Evolutionary conservation across 2,329 filamentous ascomycete species (phyloP).

Genomic region (Talaromyces piceae): DNA sequence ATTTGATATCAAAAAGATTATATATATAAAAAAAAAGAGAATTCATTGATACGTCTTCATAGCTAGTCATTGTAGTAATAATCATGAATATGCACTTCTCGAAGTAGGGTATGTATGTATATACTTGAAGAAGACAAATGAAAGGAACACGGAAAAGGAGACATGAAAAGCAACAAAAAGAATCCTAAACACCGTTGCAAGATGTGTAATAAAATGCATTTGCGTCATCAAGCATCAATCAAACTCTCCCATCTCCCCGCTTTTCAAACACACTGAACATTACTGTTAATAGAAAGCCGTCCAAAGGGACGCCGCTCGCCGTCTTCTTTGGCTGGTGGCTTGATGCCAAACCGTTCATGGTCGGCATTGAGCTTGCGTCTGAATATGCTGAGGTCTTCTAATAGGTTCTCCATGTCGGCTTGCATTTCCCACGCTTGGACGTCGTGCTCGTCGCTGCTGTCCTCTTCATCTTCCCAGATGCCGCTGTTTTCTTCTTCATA

Average conservation of each 20-base stretch:
- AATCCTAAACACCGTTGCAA: neutral
- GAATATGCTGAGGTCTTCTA: constrained; percentile 73
- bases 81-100: neutral
- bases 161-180: neutral
- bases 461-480: constrained; percentile 37
- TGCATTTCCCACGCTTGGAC: constrained; percentile 59
- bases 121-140: neutral
- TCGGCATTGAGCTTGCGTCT: constrained; percentile 82
- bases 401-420: constrained; percentile 73
- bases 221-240: neutral
- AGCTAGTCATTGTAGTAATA: neutral
- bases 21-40: no score
- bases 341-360: constrained; percentile 32
- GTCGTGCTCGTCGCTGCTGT: constrained; percentile 37
- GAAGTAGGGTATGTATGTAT: neutral
- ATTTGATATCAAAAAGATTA: neutral
- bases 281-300: constrained; percentile 21
- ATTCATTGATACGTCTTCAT: neutral
- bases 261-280: constrained; percentile 10
- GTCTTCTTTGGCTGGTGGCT: constrained; percentile 16
- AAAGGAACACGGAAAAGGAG: neutral
- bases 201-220: neutral
- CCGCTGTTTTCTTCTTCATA: constrained; percentile 19
- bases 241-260: no score
- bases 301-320: constrained; percentile 25